Evolutionary conservation across 768 basidiomycete genomes (phyloP), one percentile per base, ranked within the genome.

Genomic region (Termitomyces sp.): DNA sequence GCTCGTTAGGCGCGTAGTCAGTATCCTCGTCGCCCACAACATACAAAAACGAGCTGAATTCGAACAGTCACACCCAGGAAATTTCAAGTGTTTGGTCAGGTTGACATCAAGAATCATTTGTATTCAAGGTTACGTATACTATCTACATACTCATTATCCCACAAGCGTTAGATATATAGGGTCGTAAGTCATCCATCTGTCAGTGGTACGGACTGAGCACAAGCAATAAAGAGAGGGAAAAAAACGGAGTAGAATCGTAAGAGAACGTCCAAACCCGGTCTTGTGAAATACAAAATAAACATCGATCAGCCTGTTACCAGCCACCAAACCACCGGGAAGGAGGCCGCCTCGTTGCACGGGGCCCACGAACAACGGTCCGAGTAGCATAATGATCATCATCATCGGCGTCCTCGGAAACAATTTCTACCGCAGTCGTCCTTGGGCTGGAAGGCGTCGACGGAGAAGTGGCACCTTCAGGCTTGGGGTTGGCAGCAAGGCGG

Each of bases 371-470:
- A 50, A 80, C 71, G 34, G 77, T 76, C 55, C 70, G 69, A 39
- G 68, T 72, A 60, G 60, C 60, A 24, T 68, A 72, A 48, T 61
- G 70, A 22, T 75, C 75, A 6, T 78, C 75, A 6, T 78, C 53
- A 72, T 69, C 65, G 13, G 67, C 66, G 71, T 80, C 84, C 55
- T 91, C 88, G 36, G 85, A 83, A 41, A 85, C 65, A 42, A 87
- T 76, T 61, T 84, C 87, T 26, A 92, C 75, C 13, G 87, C 82
- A 14, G 90, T 92, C 26, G 90, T 92, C 59, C 82, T 83, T 18
- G 88, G 89, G 67, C 83, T 84, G 5, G 78, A 76, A n/a, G 84
- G 77, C 7, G 81, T 79, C 36, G 81, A 77, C 10, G 80, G 76
- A n/a, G 80, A 73, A 22, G 80, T 81, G 29, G 77, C 76, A 7